Conservation (phyloP, 805 yeast genomes). For the Maudiozyma pseudohumilis region DNA sequence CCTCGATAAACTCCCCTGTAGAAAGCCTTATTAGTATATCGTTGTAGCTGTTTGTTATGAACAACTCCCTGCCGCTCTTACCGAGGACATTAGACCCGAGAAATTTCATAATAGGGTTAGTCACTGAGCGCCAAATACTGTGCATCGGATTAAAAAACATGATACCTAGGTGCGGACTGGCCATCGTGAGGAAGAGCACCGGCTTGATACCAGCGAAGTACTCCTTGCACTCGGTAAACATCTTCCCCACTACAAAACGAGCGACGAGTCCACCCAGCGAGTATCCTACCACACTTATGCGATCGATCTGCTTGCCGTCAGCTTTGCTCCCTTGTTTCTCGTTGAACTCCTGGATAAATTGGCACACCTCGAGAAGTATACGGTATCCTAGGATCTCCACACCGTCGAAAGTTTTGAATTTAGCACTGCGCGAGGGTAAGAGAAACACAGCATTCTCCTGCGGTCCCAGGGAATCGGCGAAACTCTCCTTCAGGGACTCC, state of each 20-base stretch:
- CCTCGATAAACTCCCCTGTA: constrained; percentile 39
- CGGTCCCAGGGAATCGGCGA: constrained; percentile 31
- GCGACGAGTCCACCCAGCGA: constrained; percentile 83
- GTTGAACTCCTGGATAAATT: constrained; percentile 28
- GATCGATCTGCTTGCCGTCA: constrained; percentile 14
- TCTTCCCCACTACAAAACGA: constrained; percentile 69
- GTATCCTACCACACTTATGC: constrained; percentile 75
- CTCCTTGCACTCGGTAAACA: constrained; percentile 40
- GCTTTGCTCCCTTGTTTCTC: not conserved
- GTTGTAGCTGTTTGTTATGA: constrained; percentile 37
- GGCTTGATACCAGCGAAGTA: constrained; percentile 55
- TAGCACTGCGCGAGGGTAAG: constrained; percentile 51
- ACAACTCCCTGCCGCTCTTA: constrained; percentile 65
- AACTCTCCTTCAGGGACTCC: constrained; percentile 35
- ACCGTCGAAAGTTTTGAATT: constrained; percentile 80
- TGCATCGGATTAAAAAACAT: constrained; percentile 36
- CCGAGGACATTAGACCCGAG: constrained; percentile 51
- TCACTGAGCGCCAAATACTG: constrained; percentile 17
- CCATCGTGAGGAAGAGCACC: constrained; percentile 53
- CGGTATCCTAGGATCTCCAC: constrained; percentile 62
- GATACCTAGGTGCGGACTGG: constrained; percentile 68
- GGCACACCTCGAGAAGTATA: constrained; percentile 54
- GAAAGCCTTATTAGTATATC: constrained; percentile 36
- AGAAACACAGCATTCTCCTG: constrained; percentile 37
- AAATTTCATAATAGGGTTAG: constrained; percentile 31